These are phyloP conservation scores for Hypholoma sublateritium DNA, from an alignment of 768 basidiomycete species.

Conservation along the genomic window DNA sequence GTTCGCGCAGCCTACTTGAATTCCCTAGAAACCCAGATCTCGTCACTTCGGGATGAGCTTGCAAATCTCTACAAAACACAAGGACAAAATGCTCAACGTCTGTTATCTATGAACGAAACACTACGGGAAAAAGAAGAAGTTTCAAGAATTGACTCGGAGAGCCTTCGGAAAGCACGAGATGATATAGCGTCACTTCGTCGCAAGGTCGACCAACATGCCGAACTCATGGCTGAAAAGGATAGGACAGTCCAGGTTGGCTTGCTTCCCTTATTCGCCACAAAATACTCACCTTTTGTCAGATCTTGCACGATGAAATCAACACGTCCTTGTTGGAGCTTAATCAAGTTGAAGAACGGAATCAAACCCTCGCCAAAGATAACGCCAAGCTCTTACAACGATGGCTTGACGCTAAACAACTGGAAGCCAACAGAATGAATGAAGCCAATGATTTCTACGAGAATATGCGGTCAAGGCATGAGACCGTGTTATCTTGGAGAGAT, in stretches of 20 bases:
- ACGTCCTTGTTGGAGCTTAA: constrained; percentile 89
- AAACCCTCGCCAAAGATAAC: constrained; percentile 88
- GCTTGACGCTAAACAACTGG: constrained; percentile 92
- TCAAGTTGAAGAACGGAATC: constrained; percentile 86
- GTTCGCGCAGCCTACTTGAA: constrained; percentile 86
- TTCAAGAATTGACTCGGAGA: constrained; percentile 78
- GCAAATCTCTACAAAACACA: constrained; percentile 96
- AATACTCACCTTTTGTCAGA: constrained; percentile 42
- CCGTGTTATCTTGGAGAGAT: constrained; percentile 59
- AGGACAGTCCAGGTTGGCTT: constrained; percentile 79
- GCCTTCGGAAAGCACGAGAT: constrained; percentile 72
- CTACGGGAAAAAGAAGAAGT: constrained; percentile 91
- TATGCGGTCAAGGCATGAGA: constrained; percentile 73
- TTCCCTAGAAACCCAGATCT: constrained; percentile 93
- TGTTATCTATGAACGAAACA: constrained; percentile 93
- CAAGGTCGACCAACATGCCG: constrained; percentile 82
- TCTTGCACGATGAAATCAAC: constrained; percentile 92
- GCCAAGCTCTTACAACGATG: constrained; percentile 94
- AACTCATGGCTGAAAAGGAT: constrained; percentile 88
- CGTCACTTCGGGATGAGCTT: constrained; percentile 86
- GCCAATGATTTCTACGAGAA: constrained; percentile 89
- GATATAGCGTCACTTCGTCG: constrained; percentile 68
- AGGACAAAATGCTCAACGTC: constrained; percentile 90
- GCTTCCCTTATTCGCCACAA: not conserved
- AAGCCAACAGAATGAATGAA: constrained; percentile 95